Base-by-base conservation (phyloP, 352 stramenopile species). In the Phytopythium mirpurense region DNA sequence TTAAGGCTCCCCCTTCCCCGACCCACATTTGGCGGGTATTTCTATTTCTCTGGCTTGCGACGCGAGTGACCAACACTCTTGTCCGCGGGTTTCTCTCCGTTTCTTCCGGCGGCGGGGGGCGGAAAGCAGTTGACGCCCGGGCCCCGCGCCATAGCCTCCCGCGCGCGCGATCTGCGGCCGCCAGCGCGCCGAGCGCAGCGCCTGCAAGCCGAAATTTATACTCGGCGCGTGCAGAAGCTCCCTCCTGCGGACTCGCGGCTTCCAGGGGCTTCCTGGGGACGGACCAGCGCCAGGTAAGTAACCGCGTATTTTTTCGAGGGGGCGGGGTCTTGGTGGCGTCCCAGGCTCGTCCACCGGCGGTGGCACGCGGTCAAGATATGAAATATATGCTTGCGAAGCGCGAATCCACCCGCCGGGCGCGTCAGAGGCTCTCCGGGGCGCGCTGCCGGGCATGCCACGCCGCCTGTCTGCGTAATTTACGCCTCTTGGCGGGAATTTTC, bases 11-110 rank as follows among this genome's bases (percentile, higher is more conserved):
- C 19, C 41, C 15, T 5, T 23, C 36, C 2, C 31, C n/a, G 27
- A 52, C 16, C 48, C 34, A 44, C 23, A 45, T 54, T 42, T 54
- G 48, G 23, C 48, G 16, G 36, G 49, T 49, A 62, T 57, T 67
- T 67, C 37, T 57, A 55, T 66, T 62, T 62, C 50, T 36, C 57
- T 60, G 42, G 54, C 41, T 36, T 51, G 59, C 32, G 49, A 32
- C 11, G 49, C 24, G 57, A 55, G 64, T 65, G 57, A 72, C 60
- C 60, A 67, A 62, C 63, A 72, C 60, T 71, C 63, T 52, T 54
- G 41, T 34, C 36, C 50, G 48, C 42, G 54, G 41, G 53, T 59
- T 23, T 66, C 59, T 65, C 56, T 53, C 46, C 56, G 42, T 58
- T 57, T 61, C 50, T 51, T 41, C 43, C 42, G 29, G 31, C 29